Conservation (phyloP, 805 yeast genomes). For the Kazachstania martiniae region DNA sequence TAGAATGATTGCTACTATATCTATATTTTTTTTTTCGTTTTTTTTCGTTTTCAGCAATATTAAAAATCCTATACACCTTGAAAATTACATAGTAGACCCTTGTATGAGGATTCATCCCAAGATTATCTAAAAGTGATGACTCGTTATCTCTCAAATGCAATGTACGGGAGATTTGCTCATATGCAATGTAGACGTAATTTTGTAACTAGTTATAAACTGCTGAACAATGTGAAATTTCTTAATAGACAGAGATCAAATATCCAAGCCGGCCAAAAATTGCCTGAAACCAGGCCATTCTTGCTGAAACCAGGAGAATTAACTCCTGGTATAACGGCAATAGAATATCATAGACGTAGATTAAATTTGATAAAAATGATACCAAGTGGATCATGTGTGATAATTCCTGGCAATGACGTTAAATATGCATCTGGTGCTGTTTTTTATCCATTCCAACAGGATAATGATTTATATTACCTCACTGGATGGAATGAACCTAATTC, state of each 20-base stretch:
- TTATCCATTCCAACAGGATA: constrained; percentile 86
- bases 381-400: constrained; percentile 47
- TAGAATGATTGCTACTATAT: too few relatives aligned
- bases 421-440: constrained; percentile 87
- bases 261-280: constrained; percentile 74
- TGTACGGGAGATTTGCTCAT: too few relatives aligned
- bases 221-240: constrained; percentile 4
- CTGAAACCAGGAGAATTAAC: constrained; percentile 72
- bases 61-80: too few relatives aligned
- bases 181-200: too few relatives aligned
- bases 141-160: too few relatives aligned
- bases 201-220: too few relatives aligned
- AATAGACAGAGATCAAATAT: constrained; percentile 18
- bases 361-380: constrained; percentile 49
- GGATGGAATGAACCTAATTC: constrained; percentile 93
- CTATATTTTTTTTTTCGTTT: too few relatives aligned
- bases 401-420: constrained; percentile 62
- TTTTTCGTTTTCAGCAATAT: too few relatives aligned
- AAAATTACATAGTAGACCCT: too few relatives aligned
- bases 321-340: constrained; percentile 76
- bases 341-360: constrained; percentile 64
- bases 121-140: too few relatives aligned
- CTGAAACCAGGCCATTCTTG: constrained; percentile 73
- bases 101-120: too few relatives aligned
- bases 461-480: constrained; percentile 73